Evolutionary conservation across 257 asterid genomes (phyloP).

Genomic region (Primulina eburnea): DNA sequence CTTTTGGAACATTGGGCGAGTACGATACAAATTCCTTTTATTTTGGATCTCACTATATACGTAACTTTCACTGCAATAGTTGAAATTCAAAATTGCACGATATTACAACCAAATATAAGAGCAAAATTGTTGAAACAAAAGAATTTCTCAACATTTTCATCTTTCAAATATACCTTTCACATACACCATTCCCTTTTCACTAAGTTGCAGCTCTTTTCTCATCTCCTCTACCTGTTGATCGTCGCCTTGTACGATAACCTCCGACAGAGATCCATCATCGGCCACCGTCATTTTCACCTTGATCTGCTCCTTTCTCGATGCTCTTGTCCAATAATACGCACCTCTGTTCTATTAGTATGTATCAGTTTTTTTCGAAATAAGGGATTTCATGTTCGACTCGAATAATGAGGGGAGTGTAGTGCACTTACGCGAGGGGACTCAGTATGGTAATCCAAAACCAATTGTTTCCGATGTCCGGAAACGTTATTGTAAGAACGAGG

Average conservation of each 20-base stretch:
- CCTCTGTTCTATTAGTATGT: constrained; percentile 52
- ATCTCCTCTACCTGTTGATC: constrained; percentile 83
- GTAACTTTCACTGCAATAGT: too few species aligned
- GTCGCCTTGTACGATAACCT: constrained; percentile 80
- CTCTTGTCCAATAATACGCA: constrained; percentile 81
- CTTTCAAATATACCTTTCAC: constrained; percentile 88
- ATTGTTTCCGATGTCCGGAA: constrained; percentile 76
- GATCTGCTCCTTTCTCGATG: constrained; percentile 89
- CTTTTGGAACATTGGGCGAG: too few species aligned
- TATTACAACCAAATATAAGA: too few species aligned
- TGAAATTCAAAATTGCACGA: too few species aligned
- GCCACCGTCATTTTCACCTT: constrained; percentile 74
- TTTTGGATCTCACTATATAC: too few species aligned
- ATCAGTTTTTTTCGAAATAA: constrained; percentile 5
- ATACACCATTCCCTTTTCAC: constrained; percentile 87
- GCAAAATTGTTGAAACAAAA: neutral
- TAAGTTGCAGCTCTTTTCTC: constrained; percentile 82
- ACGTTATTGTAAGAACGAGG: constrained; percentile 40
- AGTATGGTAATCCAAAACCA: constrained; percentile 78
- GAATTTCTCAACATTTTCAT: constrained; percentile 27
- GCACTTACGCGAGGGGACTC: constrained; percentile 90
- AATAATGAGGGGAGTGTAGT: neutral
- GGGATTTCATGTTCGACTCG: neutral
- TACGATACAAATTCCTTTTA: too few species aligned
- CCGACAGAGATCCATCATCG: constrained; percentile 64